Evolutionary conservation across 1,284 basidiomycete genomes (phyloP).

Genomic region (Cystobasidium slooffiae): DNA sequence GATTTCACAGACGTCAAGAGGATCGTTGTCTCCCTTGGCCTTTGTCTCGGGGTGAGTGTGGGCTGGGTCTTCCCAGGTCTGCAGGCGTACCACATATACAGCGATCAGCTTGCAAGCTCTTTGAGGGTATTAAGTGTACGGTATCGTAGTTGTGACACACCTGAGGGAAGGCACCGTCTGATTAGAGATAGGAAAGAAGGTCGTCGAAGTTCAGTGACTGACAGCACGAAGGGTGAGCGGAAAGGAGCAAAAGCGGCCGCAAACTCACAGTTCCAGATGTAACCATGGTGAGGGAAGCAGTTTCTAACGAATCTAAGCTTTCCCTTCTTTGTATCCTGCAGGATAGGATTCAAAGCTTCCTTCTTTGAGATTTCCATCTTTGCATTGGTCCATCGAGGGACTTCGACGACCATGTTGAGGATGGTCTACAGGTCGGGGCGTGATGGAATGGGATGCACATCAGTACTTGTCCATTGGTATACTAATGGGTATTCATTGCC

Average conservation of each 20-base stretch:
- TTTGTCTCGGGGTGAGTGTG: slow-evolving; percentile 93
- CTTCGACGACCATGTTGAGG: slow-evolving; percentile 98
- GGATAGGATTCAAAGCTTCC: slow-evolving; percentile 97
- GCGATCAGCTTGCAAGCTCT: too few relatives aligned
- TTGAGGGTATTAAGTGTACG: slow-evolving; percentile 1
- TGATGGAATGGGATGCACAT: background rate
- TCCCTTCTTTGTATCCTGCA: slow-evolving; percentile 96
- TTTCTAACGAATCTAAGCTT: slow-evolving; percentile 97
- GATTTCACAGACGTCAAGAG: slow-evolving; percentile 99
- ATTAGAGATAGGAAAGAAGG: slow-evolving; percentile 19
- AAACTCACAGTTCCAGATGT: slow-evolving; percentile 83
- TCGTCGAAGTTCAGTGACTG: background rate
- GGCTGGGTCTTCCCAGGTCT: slow-evolving; percentile 99
- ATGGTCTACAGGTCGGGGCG: slow-evolving; percentile 66
- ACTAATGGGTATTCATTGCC: background rate
- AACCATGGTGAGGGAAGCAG: slow-evolving; percentile 99
- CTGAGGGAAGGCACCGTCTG: slow-evolving; percentile 79
- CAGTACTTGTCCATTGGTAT: background rate
- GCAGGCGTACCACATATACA: slow-evolving; percentile 26
- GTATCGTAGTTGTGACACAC: slow-evolving; percentile 57
- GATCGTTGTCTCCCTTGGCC: slow-evolving; percentile 99
- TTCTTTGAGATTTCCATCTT: slow-evolving; percentile 57
- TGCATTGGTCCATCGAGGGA: slow-evolving; percentile 97
- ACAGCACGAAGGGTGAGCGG: too few relatives aligned
- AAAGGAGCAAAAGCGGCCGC: background rate